These are phyloP conservation scores for Psidium friedrichsthalianum DNA, from an alignment of 345 rosid species.

Conservation along the genomic window DNA sequence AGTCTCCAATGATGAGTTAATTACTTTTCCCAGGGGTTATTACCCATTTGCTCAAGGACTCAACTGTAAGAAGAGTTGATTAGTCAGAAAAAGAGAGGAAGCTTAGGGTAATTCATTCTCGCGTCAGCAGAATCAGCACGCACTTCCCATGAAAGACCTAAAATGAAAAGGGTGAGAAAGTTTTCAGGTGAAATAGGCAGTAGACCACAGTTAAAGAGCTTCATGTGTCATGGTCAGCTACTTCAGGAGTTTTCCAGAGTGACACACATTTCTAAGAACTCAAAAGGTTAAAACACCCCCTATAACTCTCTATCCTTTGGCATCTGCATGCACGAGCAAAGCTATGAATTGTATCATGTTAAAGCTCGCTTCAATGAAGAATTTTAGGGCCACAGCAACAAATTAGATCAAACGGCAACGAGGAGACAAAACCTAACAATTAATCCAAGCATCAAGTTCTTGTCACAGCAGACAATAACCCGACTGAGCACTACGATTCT, in stretches of 20 bases:
- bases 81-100: background rate
- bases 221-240: background rate
- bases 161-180: background rate
- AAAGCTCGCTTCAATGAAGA: background rate
- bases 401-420: background rate
- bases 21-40: background rate
- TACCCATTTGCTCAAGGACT: background rate
- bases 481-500: background rate
- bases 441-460: background rate
- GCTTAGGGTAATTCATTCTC: background rate
- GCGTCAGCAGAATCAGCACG: background rate
- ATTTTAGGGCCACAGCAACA: background rate
- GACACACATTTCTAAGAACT: background rate
- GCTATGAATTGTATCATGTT: background rate
- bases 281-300: background rate
- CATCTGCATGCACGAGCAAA: background rate
- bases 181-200: background rate
- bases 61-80: background rate
- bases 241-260: background rate
- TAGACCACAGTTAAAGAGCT: background rate
- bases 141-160: background rate
- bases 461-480: background rate
- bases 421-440: background rate
- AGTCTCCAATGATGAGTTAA: background rate
- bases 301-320: background rate